Evolutionary conservation across 1,139 yeast genomes (phyloP).

Genomic region (Candida sojae): DNA sequence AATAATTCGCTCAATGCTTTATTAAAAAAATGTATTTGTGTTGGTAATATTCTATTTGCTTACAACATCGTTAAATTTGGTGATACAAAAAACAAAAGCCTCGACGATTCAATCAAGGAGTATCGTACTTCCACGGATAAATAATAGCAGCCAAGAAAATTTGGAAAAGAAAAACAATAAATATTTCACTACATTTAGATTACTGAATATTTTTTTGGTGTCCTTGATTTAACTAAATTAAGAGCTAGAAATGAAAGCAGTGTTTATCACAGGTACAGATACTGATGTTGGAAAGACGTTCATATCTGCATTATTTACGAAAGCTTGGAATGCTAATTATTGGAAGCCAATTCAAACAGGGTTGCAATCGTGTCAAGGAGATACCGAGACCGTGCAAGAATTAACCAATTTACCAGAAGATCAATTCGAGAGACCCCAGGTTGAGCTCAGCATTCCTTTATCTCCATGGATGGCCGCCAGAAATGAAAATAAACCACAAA

Average conservation of each 20-base stretch:
- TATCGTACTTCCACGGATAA: too few relatives aligned
- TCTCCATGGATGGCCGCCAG: neutral
- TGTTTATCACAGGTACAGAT: slow-evolving; percentile 1
- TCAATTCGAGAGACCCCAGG: neutral
- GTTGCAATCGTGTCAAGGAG: neutral
- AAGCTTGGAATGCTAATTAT: slow-evolving; percentile 1
- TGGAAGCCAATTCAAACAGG: slow-evolving; percentile 1
- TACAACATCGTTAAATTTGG: too few relatives aligned
- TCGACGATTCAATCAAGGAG: too few relatives aligned
- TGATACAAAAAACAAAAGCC: too few relatives aligned
- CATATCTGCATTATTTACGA: neutral
- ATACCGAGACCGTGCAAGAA: neutral
- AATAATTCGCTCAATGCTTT: too few relatives aligned
- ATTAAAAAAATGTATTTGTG: too few relatives aligned
- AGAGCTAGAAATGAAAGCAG: neutral
- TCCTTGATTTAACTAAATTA: neutral
- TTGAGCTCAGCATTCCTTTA: neutral
- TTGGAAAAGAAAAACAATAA: neutral
- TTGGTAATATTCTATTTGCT: too few relatives aligned
- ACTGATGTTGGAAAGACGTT: slow-evolving; percentile 1
- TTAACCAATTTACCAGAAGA: neutral
- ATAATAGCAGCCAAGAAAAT: neutral
- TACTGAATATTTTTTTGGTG: neutral
- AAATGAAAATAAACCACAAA: slow-evolving; percentile 1
- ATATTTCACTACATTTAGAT: neutral